These are phyloP conservation scores for Schwanniomyces pseudopolymorphus DNA, from an alignment of 805 yeast genomes.

Conservation along the genomic window DNA sequence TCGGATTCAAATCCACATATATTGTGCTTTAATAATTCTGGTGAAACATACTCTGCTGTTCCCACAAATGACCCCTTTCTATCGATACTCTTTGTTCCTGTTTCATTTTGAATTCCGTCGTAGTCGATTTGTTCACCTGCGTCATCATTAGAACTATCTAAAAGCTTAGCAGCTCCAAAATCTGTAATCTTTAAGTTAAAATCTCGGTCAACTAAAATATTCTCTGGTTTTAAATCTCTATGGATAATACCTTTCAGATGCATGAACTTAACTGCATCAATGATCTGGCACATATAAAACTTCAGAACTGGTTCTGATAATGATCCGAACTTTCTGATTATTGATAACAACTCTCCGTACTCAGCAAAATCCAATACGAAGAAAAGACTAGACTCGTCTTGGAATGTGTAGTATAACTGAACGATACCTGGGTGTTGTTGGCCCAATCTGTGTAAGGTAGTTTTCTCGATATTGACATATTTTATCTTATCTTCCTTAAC, in stretches of 20 bases:
- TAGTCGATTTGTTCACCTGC: constrained; percentile 31
- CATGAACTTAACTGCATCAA: constrained; percentile 89
- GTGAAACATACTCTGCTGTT: constrained; percentile 95
- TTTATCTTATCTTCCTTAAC: constrained; percentile 93
- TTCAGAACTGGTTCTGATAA: constrained; percentile 71
- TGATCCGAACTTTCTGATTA: constrained; percentile 76
- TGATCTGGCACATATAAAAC: constrained; percentile 80
- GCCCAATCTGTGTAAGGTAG: constrained; percentile 82
- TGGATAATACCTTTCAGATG: constrained; percentile 90
- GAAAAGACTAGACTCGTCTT: constrained; percentile 82
- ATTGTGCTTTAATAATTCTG: constrained; percentile 79
- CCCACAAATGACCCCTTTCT: constrained; percentile 83
- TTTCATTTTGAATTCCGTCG: constrained; percentile 11
- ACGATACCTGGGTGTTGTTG: constrained; percentile 91
- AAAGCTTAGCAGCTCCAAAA: constrained; percentile 93
- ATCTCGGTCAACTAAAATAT: constrained; percentile 78
- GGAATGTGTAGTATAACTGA: constrained; percentile 89
- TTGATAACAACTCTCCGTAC: constrained; percentile 86
- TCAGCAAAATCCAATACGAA: constrained; percentile 94
- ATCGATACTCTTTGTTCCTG: constrained; percentile 35
- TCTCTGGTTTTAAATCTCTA: constrained; percentile 93
- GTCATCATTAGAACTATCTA: constrained; percentile 39
- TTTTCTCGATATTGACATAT: constrained; percentile 93
- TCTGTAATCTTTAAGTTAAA: constrained; percentile 92
- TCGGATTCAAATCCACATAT: constrained; percentile 82